Base-by-base conservation (phyloP, 768 basidiomycete genomes). In the Neoboletus magnificus region DNA sequence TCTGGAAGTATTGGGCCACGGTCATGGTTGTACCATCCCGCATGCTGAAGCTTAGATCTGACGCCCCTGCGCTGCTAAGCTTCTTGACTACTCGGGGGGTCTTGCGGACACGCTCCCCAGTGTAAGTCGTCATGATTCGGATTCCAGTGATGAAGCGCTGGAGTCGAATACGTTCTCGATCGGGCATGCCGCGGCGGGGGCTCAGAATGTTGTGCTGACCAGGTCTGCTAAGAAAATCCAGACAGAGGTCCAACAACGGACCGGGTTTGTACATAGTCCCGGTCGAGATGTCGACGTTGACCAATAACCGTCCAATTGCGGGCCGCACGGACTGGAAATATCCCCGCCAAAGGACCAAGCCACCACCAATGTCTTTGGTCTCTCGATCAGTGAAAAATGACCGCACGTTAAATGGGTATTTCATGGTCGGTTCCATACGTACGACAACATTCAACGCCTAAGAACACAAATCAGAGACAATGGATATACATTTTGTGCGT, bases 291-390 rank as follows among this genome's bases (percentile, higher is more conserved):
- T 92, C 90, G 59, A 92, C 78, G 55, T 91, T 92, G 60, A 91
- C 74, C 27, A 90, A 68, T 62, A 92, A 79, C 0, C 74, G 73
- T 0, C 83, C 83, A 18, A 84, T 77, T 0, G 80, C 81, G 4
- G 89, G 89, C 22, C 90, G 78, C 13, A 90, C 79, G 0, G 86
- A 87, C 65, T 91, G 90, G 71, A 92, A 91, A 52, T 87, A 90
- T 0, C 90, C 90, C 4, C 89, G 78, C 88, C 88, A 89, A 0
- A 90, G 76, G 15, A 82, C 78, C 4, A 92, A 76, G 0, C 91
- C 89, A 0, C 68, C 65, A 1, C 88, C 86, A 25, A 90, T 81
- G 29, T 70, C 62, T 44, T 74, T 78, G 10, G 72, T 77, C 49
- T 83, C 87, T 1, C 71, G 66, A 23, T 80, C 70, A 0, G 85